phyloP scores from a whole-genome alignment of 805 yeast genomes.

The Ogataea pilisensis region DNA sequence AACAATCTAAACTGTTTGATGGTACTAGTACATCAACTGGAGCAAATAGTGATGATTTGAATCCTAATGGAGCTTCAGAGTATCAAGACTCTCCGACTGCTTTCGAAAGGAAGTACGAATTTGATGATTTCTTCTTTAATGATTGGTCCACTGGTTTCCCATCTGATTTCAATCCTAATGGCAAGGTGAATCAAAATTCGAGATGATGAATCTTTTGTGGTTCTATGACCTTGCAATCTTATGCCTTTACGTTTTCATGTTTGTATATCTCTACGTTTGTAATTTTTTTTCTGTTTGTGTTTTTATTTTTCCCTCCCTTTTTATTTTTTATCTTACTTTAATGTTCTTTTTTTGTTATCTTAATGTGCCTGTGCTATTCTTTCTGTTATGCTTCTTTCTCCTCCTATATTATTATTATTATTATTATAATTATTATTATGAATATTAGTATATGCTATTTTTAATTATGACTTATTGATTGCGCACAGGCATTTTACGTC shows the following conservation, averaged over 20 bases:
- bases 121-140: slow-evolving; percentile 26
- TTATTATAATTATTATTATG: no score
- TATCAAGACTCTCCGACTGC: slow-evolving; percentile 9
- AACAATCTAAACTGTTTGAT: slow-evolving; percentile 22
- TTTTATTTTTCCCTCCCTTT: neutral
- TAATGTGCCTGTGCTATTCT: no score
- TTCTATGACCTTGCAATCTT: neutral
- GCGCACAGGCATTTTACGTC: no score
- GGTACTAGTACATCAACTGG: neutral
- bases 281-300: neutral
- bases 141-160: slow-evolving; percentile 25
- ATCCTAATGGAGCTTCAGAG: slow-evolving; percentile 2
- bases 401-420: no score
- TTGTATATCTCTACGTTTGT: neutral
- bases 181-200: neutral
- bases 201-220: neutral
- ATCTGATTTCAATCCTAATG: slow-evolving; percentile 14
- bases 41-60: neutral
- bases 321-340: no score
- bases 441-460: no score
- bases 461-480: no score
- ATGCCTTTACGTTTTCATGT: no score
- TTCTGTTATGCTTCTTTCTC: no score
- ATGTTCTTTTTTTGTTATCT: no score
- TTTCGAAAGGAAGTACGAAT: slow-evolving; percentile 18